phyloP scores from a whole-genome alignment of 305 asterid genomes.

The Lippia alba region DNA sequence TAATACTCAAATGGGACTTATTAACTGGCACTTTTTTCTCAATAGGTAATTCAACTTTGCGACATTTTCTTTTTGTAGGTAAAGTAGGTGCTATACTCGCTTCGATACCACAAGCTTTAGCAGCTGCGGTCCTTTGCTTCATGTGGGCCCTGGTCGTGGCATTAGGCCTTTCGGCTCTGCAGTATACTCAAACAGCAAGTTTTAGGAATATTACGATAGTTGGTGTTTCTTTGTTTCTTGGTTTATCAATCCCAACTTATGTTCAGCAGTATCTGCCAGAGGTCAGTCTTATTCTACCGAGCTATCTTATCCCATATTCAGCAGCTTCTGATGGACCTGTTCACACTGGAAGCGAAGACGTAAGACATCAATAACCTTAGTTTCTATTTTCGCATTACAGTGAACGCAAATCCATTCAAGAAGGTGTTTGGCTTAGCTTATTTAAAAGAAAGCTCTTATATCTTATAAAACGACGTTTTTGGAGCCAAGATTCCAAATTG shows the following conservation, averaged over 20 bases:
- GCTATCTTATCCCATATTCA: constrained; percentile 84
- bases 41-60: constrained; percentile 17
- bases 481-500: no score
- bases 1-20: constrained; percentile 17
- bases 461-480: no score
- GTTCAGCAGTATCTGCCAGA: constrained; percentile 88
- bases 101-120: constrained; percentile 93
- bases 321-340: constrained; percentile 96
- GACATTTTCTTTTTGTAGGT: constrained; percentile 50
- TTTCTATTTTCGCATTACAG: background rate
- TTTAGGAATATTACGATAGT: constrained; percentile 86
- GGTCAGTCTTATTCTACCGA: constrained; percentile 73
- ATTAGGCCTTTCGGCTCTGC: constrained; percentile 81
- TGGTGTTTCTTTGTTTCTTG: constrained; percentile 89
- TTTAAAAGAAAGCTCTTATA: no score
- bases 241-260: constrained; percentile 89
- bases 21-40: background rate
- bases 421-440: no score
- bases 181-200: constrained; percentile 74
- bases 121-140: constrained; percentile 93
- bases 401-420: no score
- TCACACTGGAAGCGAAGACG: constrained; percentile 68
- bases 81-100: constrained; percentile 97
- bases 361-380: constrained; percentile 40
- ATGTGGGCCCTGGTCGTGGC: constrained; percentile 85